Evolutionary conservation across 805 yeast genomes (phyloP), one percentile per base, ranked within the genome.

Genomic region (Yarrowia sp.): DNA sequence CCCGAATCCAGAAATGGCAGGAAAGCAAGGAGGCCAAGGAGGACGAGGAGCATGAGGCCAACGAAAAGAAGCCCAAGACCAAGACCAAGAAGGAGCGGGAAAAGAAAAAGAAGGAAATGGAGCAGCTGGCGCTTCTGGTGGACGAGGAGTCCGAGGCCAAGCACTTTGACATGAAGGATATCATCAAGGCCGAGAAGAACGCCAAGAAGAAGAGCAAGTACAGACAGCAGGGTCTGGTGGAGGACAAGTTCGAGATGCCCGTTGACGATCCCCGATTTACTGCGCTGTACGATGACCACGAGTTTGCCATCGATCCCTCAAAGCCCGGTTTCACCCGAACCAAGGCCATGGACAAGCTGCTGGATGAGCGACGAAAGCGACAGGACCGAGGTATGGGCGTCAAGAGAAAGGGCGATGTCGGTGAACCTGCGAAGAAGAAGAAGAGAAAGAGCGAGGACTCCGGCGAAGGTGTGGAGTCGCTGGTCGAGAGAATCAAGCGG

Each of bases 221-320:
- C 65, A 26, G 67, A 70, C 72, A 84, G 81, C 75, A 79, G 78
- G 72, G 81, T 79, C 73, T 83, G 79, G 76, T 78, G 75, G 72
- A 82, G 81, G 74, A 63, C 40, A 65, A 82, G 81, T 83, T 79
- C 53, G 80, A 80, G 64, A 85, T 92, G 53, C 92, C 91, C 74
- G 85, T 91, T 74, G 81, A 82, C 50, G 99, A 95, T 82, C 87
- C 89, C 15, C 88, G 99, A 80, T 95, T 95, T 82, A 84, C 84
- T 58, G 96, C 89, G 72, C 82, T 92, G 72, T 91, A 89, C 75
- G 92, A 92, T 74, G 88, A 87, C 71, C 97, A 91, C 71, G 95
- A 89, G 71, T 95, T 87, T 79, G 97, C 97, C 12, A 92, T 96
- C 76, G 99, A 96, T 79, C 97, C 98, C 26, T 88, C 96, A 22